Conservation (phyloP, 441 rosid species). For the Pelargonium cotyledonis region DNA sequence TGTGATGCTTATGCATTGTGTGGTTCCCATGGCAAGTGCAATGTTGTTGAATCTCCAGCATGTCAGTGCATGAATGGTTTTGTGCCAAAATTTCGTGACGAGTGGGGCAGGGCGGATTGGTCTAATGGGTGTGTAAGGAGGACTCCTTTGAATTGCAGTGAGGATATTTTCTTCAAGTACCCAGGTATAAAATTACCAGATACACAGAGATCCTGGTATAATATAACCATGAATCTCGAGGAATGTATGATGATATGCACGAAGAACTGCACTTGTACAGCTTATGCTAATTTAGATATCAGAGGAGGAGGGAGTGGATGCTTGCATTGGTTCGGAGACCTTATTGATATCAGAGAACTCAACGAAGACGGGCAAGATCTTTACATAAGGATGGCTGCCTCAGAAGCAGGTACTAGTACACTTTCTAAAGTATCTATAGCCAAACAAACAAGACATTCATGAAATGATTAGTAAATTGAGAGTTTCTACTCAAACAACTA, state of each 20-base stretch:
- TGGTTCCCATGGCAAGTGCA: conserved; percentile 23
- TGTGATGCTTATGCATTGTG: conserved; percentile 24
- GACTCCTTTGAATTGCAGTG: conserved; percentile 36
- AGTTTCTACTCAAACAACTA: background rate
- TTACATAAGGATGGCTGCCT: conserved; percentile 44
- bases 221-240: conserved; percentile 33
- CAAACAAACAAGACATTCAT: conserved; percentile 3
- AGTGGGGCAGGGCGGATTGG: conserved; percentile 54
- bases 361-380: conserved; percentile 48
- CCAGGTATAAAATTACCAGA: conserved; percentile 64
- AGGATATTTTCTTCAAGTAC: conserved; percentile 48
- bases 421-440: too few relatives aligned
- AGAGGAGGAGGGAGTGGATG: conserved; percentile 51
- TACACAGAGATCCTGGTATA: conserved; percentile 35
- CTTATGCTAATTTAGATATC: conserved; percentile 49
- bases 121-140: conserved; percentile 62
- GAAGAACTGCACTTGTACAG: conserved; percentile 61
- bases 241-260: conserved; percentile 48
- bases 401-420: conserved; percentile 41
- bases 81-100: conserved; percentile 24
- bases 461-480: too few relatives aligned
- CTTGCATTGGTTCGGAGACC: conserved; percentile 54
- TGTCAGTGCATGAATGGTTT: conserved; percentile 55
- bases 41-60: conserved; percentile 36
- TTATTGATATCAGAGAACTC: conserved; percentile 48